phyloP scores from a whole-genome alignment of 2,329 filamentous ascomycete genomes.

The Periconia sp. region DNA sequence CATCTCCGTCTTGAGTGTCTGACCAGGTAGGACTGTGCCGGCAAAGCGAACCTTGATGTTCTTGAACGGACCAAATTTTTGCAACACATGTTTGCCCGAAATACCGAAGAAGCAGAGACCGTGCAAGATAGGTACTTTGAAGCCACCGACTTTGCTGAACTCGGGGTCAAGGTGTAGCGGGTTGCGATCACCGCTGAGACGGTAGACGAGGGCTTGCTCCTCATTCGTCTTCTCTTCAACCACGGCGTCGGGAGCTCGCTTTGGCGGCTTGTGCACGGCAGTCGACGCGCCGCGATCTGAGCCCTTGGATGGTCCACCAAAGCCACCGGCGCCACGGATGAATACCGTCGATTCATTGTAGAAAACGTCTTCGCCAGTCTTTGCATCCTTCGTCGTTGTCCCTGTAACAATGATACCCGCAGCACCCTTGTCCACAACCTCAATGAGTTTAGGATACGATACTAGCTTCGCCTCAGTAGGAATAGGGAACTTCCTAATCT shows the following conservation, averaged over 20 bases:
- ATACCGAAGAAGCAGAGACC: slow-evolving; percentile 96
- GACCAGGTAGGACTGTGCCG: slow-evolving; percentile 82
- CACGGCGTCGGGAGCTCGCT: slow-evolving; percentile 77
- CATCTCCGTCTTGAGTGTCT: slow-evolving; percentile 92
- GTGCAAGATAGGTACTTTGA: slow-evolving; percentile 92
- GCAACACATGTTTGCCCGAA: slow-evolving; percentile 86
- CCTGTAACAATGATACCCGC: slow-evolving; percentile 83
- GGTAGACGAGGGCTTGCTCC: slow-evolving; percentile 92
- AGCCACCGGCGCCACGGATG: slow-evolving; percentile 88
- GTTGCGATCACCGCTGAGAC: slow-evolving; percentile 93
- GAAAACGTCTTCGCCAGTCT: slow-evolving; percentile 87
- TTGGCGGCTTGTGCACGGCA: slow-evolving; percentile 77
- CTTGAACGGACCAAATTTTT: slow-evolving; percentile 81
- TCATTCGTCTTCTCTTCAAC: slow-evolving; percentile 85
- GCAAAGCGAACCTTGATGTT: slow-evolving; percentile 94
- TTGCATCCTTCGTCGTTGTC: slow-evolving; percentile 82
- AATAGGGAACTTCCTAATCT: slow-evolving; percentile 89
- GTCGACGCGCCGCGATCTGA: slow-evolving; percentile 80
- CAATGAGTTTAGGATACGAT: slow-evolving; percentile 80
- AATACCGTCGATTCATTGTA: slow-evolving; percentile 97
- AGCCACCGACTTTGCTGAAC: slow-evolving; percentile 94
- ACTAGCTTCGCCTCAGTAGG: slow-evolving; percentile 81
- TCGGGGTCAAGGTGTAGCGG: slow-evolving; percentile 93
- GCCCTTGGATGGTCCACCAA: slow-evolving; percentile 81
- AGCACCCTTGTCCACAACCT: slow-evolving; percentile 94